Evolutionary conservation across 345 rosid genomes (phyloP).

Genomic region (Eucalyptus cloeziana): DNA sequence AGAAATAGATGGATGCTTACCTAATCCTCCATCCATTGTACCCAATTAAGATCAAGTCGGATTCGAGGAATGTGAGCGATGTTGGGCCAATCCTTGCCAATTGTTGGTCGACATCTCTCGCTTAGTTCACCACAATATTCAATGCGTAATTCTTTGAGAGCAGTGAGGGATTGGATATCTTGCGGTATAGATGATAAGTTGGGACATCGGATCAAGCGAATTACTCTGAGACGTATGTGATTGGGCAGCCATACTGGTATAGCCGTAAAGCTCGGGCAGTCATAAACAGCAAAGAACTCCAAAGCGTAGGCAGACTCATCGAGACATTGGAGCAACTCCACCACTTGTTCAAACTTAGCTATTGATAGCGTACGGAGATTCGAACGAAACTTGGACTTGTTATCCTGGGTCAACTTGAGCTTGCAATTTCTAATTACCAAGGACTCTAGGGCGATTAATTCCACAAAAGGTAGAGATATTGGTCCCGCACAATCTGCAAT

Average conservation of each 20-base stretch:
- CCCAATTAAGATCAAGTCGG: rapidly evolving
- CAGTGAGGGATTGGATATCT: neutral
- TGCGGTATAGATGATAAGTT: neutral
- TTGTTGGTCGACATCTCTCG: neutral
- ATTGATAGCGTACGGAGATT: neutral
- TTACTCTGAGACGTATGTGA: neutral
- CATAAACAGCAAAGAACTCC: rapidly evolving
- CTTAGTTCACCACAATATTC: neutral
- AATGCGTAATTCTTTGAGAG: rapidly evolving
- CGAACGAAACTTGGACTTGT: neutral
- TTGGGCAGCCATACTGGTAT: neutral
- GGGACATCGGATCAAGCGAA: neutral
- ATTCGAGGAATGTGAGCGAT: neutral
- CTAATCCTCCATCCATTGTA: neutral
- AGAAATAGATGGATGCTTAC: neutral
- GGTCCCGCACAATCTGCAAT: rapidly evolving
- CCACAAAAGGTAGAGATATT: neutral
- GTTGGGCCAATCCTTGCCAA: neutral
- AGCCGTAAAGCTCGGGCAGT: rapidly evolving
- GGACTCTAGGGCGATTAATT: neutral
- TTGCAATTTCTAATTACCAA: rapidly evolving
- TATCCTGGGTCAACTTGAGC: neutral
- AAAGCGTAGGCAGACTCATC: rapidly evolving
- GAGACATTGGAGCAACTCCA: neutral
- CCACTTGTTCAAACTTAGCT: rapidly evolving